Conservation (phyloP, 2,329 filamentous ascomycete genomes). For the Corynespora cassiicola region DNA sequence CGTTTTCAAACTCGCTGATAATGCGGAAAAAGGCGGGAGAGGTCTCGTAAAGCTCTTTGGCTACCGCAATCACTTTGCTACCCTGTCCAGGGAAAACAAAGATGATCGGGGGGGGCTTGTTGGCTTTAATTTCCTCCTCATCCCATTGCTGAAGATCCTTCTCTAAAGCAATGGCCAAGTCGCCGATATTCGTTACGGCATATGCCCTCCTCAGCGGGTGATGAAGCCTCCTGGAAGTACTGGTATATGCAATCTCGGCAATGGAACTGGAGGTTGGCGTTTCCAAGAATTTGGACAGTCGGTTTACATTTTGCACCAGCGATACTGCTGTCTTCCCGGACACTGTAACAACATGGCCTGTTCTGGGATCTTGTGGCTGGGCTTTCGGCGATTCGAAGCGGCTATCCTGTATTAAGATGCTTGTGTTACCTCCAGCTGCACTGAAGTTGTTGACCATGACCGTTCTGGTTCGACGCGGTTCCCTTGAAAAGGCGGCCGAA, state of each 20-base stretch:
- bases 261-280: conserved; percentile 1
- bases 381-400: conserved; percentile 1
- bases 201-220: no score
- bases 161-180: no score
- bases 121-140: not conserved
- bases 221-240: not conserved
- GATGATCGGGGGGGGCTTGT: conserved; percentile 6
- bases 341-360: conserved; percentile 1
- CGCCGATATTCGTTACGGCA: no score
- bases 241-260: not conserved
- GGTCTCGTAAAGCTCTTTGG: not conserved
- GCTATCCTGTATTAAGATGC: conserved; percentile 24
- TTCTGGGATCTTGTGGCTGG: not conserved
- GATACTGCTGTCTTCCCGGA: not conserved
- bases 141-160: not conserved
- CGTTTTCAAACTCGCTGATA: no score
- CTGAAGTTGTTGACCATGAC: conserved; percentile 44
- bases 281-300: not conserved
- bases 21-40: conserved; percentile 1
- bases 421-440: conserved; percentile 43
- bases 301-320: not conserved
- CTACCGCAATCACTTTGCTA: conserved; percentile 3
- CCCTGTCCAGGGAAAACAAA: conserved; percentile 13
- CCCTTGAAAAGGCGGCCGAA: no score
- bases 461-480: conserved; percentile 12